phyloP scores from a whole-genome alignment of 345 rosid genomes.

The Pistacia integerrima region DNA sequence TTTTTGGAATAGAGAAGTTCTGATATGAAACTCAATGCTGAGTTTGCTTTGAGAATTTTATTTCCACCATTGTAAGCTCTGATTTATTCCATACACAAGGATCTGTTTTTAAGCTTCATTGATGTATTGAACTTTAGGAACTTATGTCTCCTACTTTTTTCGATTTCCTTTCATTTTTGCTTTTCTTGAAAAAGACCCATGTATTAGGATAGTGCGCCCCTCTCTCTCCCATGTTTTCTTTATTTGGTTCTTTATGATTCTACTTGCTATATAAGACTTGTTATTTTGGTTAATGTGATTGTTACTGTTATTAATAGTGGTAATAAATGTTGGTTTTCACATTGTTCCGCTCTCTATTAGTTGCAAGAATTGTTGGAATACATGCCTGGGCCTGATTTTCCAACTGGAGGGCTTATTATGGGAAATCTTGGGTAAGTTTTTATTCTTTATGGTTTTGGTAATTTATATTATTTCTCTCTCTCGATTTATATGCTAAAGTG shows the following conservation, averaged over 20 bases:
- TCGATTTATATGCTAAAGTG: not conserved
- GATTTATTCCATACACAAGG: not conserved
- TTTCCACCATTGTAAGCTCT: not conserved
- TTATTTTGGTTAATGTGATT: not conserved
- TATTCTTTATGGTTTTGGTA: not conserved
- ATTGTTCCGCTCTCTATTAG: slow-evolving; percentile 43
- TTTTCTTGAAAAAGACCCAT: not conserved
- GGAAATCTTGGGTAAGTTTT: slow-evolving; percentile 83
- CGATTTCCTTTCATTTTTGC: not conserved
- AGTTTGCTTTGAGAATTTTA: not conserved
- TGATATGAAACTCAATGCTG: not conserved
- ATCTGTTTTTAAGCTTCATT: not conserved
- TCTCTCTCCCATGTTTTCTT: not conserved
- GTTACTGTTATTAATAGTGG: not conserved
- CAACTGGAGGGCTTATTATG: slow-evolving; percentile 96
- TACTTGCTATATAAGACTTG: not conserved
- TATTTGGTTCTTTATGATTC: not conserved
- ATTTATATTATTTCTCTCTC: not conserved
- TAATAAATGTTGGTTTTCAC: slow-evolving; percentile 16
- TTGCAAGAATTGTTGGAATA: slow-evolving; percentile 95
- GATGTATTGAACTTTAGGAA: not conserved
- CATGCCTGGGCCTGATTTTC: slow-evolving; percentile 99
- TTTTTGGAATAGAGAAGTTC: not conserved
- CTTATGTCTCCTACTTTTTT: not conserved
- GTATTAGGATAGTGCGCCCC: not conserved